Base-by-base conservation (phyloP, 2,329 filamentous ascomycete species). In the Sarocladiaceae sp. region DNA sequence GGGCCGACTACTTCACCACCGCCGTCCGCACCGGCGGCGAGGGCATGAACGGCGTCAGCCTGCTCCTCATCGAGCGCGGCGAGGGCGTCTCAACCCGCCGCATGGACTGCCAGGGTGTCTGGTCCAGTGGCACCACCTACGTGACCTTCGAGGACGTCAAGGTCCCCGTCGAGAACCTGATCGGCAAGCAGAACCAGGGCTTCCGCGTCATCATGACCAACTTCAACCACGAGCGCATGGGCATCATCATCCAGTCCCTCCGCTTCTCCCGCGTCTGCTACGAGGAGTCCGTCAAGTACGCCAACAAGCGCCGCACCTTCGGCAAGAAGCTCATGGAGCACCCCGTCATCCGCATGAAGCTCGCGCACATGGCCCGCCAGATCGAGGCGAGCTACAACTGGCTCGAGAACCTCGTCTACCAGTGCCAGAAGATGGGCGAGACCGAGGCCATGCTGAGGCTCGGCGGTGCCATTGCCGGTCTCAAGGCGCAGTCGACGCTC, bases 121-220 rank as follows among this genome's bases (percentile, higher is more conserved):
- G 92, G 89, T 91, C 87, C 56, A 90, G 84, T 59, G 94, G 94
- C 51, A 97, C 94, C 15, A 97, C 94, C 28, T 99, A 97, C 72
- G 86, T 99, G 67, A 97, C 93, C 39, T 97, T 97, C 60, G 94
- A 99, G 71, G 94, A 99, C 67, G 94, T 97, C 72, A 97, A 97
- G 78, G 94, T 99, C 0, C 94, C 94, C 1, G 94, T 97, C n/a
- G 93, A 96, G 80, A 97, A 99, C 76, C 72, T 99, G 62, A 86
- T 99, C 55, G 94, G 94, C 73, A 97, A 97, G 78, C 87, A 96
- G 76, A 96, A 99, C 79, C 87, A 96, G 70, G 94, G 94, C 35
- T 99, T 99, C 83, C 90, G 92, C 74, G 91, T 96, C 66, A 93
- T 99, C 78, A 97, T 97, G 93, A 97, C 90, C 68, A 97, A 97